These are phyloP conservation scores for Lactarius hatsudake DNA, from an alignment of 768 basidiomycete species.

Conservation along the genomic window DNA sequence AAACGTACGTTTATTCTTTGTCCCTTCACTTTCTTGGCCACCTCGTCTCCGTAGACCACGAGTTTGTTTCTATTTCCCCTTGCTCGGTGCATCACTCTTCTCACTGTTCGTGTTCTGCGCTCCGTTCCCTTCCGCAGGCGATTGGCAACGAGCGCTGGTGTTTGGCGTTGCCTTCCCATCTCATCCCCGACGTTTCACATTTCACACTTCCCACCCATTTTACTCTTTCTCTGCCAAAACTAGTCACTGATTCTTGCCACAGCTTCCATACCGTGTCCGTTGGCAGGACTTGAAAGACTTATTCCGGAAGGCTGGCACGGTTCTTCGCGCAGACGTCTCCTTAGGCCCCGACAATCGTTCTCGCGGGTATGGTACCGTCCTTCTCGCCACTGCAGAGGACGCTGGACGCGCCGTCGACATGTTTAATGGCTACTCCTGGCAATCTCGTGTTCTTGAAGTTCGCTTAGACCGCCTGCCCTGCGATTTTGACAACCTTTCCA, in stretches of 20 bases:
- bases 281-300: slow-evolving; percentile 99
- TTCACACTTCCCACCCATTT: slow-evolving; percentile 5
- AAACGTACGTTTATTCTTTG: slow-evolving; percentile 59
- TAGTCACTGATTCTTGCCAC: slow-evolving; percentile 3
- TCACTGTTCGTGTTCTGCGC: background rate
- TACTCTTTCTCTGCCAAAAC: background rate
- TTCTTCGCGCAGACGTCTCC: slow-evolving; percentile 50
- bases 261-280: slow-evolving; percentile 95
- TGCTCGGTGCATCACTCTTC: slow-evolving; percentile 6
- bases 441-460: slow-evolving; percentile 88
- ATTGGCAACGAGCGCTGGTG: slow-evolving; percentile 1
- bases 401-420: slow-evolving; percentile 92
- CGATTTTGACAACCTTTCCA: slow-evolving; percentile 32
- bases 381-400: slow-evolving; percentile 92
- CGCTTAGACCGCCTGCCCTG: slow-evolving; percentile 73
- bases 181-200: slow-evolving; percentile 6
- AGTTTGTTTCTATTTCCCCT: background rate
- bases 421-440: slow-evolving; percentile 98
- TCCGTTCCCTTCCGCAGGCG: background rate
- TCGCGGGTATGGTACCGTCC: slow-evolving; percentile 91
- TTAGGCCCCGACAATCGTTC: slow-evolving; percentile 84
- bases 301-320: slow-evolving; percentile 87
- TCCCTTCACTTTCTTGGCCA: slow-evolving; percentile 5
- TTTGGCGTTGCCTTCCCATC: background rate
- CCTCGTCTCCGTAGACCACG: background rate